Evolutionary conservation across 1,139 yeast genomes (phyloP), one percentile per base, ranked within the genome.

Genomic region (Taiozyma sp.): DNA sequence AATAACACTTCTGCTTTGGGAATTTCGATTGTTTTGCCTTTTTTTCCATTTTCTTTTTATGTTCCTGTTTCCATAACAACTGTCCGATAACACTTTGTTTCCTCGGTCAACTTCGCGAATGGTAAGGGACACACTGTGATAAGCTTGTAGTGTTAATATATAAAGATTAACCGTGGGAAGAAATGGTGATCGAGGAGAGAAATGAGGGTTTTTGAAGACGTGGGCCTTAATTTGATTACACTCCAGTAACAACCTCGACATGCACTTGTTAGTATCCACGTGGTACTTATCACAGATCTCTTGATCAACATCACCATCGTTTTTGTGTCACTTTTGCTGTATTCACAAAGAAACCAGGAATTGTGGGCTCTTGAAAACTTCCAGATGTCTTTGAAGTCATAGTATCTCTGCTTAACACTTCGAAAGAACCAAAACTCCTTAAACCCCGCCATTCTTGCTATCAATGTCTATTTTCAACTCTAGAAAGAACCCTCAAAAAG

Each of bases 391-490:
- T 38, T 38, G 14, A 19, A 19, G 5, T 32, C 14, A 19, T 13
- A 32, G 14, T 14, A n/a, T 32, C 14, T 8, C 14, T 13, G 2
- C 8, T 30, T 6, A n/a, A 13, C 36, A 14, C 19, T n/a, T 32
- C 6, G 8, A 32, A 8, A 14, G 36, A 32, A n/a, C n/a, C n/a
- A n/a, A 32, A 12, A n/a, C 16, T n/a, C 1, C 36, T 8, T 14
- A 9, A 32, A 32, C 8, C 14, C 36, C 6, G 14, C 19, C 19
- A 32, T 19, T 38, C 24, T 38, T 38, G 41, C 48, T 46, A 45
- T 36, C 44, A 30, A 52, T 52, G 54, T 44, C 51, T 30, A 38
- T 50, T 40, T 51, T 51, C 45, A 47, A 40, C 44, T 42, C 47
- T 44, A 47, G 47, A 42, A 52, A 46, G 29, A 44, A 28, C 43